Base-by-base conservation (phyloP, 495 filamentous ascomycete genomes). In the Emericellopsis terricola region DNA sequence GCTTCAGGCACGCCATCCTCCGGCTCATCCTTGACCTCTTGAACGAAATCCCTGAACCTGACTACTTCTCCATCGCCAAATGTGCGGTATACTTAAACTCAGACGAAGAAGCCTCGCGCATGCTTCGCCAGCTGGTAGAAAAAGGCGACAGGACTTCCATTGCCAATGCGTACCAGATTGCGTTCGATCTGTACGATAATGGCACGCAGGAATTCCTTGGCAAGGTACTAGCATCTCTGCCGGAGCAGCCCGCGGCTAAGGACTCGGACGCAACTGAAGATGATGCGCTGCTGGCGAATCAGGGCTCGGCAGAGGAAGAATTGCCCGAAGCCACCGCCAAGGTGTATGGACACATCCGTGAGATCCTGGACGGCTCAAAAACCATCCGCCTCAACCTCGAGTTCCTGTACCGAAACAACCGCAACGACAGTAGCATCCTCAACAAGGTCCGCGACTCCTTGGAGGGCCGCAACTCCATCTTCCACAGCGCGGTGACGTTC, bases 21-120 rank as follows among this genome's bases (percentile, higher is more conserved):
- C 75, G 77, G 46, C 66, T 94, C 20, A 84, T 93, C 24, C 71
- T 94, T 10, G 83, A 82, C 28, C 71, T 94, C 15, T 64, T 94
- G 29, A 85, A 79, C 49, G 80, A 92, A 31, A 84, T 89, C 20
- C 77, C 81, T 2, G 73, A 73, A 19, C 91, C 91, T 0, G 91
- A 99, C 49, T 96, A 91, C 50, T 99, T 99, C 50, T 81, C 89
- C 2, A 96, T 99, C 42, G 86, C 89, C 16, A 94, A 92, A 57
- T 99, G 91, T 45, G 87, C 94, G 24, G 89, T 99, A 33, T 94
- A 96, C 48, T 68, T 99, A 16, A 78, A 94, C 42, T 79, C 94
- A 42, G 78, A 93, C 44, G 72, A 78, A 18, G 78, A 93, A 70
- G 91, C 91, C 1, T 82, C 85, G n/a, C 69, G 69, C 23, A 79